Evolutionary conservation across 164 flowering plant species (phyloP).

Genomic region (Tetrastigma voinierianum): DNA sequence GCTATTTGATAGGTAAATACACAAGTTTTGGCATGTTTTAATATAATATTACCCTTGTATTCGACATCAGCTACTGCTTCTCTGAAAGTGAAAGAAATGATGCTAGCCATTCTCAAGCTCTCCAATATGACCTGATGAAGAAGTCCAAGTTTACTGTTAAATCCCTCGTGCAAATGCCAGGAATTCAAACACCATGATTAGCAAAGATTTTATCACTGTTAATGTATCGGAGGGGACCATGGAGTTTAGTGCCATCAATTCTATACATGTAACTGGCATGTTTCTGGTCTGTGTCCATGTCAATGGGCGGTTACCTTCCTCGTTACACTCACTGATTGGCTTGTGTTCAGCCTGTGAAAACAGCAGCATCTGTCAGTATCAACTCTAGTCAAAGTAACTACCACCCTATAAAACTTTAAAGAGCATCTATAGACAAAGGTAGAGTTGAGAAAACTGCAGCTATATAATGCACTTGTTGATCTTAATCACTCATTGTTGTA

Average conservation of each 20-base stretch:
- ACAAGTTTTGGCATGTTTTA: not conserved
- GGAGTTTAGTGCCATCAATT: no score
- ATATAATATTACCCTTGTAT: slow-evolving; percentile 60
- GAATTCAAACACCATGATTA: not conserved
- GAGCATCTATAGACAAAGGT: not conserved
- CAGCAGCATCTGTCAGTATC: not conserved
- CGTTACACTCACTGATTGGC: slow-evolving; percentile 40
- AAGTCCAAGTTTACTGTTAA: slow-evolving; percentile 5
- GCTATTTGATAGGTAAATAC: not conserved
- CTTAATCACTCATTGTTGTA: not conserved
- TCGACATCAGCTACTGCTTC: slow-evolving; percentile 89
- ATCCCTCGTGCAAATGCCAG: slow-evolving; percentile 1
- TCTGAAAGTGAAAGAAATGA: slow-evolving; percentile 83
- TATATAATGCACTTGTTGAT: not conserved
- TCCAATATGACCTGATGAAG: slow-evolving; percentile 61
- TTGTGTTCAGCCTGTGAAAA: slow-evolving; percentile 66
- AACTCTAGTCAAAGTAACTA: not conserved
- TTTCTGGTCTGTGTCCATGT: slow-evolving; percentile 74
- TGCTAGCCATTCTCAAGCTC: slow-evolving; percentile 86
- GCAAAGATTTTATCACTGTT: not conserved
- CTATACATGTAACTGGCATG: slow-evolving; percentile 72
- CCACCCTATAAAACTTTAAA: not conserved
- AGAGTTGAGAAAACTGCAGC: not conserved
- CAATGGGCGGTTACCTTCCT: slow-evolving; percentile 33
- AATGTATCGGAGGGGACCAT: no score